Evolutionary conservation across 192 early-diverging fungal species (phyloP), one percentile per base, ranked within the genome.

Genomic region (Coemansia sp.): DNA sequence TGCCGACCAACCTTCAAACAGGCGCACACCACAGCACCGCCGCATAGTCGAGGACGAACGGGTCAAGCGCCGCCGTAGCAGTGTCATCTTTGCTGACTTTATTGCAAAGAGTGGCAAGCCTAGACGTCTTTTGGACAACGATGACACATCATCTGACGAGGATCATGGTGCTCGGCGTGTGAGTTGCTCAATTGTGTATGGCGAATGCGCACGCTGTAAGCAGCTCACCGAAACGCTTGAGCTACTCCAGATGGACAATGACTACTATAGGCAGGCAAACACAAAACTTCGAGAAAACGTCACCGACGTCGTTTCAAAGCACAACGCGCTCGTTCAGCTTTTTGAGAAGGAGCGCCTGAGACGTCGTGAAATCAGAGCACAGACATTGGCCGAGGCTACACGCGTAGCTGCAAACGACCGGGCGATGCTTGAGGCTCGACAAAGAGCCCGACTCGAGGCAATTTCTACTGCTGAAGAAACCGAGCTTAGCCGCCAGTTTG

Each of bases 221-320:
- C 75, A 78, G 62, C 66, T 78, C 11, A 9, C 49, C 0, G 75
- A 79, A 9, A 61, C 71, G 13, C 45, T 73, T 48, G 62, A 69
- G 42, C 53, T 56, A 3, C 53, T 81, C 22, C 66, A 71, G 47
- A 34, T 64, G 0, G 80, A 81, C 59, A 81, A 81, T 43, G 74
- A 74, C 59, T 81, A 81, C 55, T 81, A 81, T 56, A 74, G 80
- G 27, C 74, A 81, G 45, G 71, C 80, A 46, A 81, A 81, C 43
- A 38, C 48, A 9, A 68, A 71, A 52, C 71, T 81, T n/a, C 69
- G 74, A 22, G 58, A 62, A 11, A 66, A 51, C 18, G 41, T 76
- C 19, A 53, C 56, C 12, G 71, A 81, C 21, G 51, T 66, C 4
- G 58, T 64, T 7, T 81, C 80, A 17, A 59, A 64, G 43, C 74